phyloP scores from a whole-genome alignment of 2,329 filamentous ascomycete genomes.

The Pestalotiopsis fici region DNA sequence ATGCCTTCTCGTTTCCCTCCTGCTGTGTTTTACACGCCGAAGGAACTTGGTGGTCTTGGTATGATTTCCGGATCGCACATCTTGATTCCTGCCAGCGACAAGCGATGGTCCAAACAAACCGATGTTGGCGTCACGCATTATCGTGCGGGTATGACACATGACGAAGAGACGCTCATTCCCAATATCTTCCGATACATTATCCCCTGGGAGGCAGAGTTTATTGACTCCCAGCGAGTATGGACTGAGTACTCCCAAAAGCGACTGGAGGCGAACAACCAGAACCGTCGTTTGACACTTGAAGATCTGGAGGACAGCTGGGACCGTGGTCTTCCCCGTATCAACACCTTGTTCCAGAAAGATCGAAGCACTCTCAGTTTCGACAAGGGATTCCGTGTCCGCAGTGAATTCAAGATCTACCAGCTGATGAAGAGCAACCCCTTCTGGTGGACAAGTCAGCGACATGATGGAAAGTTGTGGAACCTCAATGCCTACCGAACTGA shows the following conservation, averaged over 20 bases:
- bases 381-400: constrained; percentile 93
- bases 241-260: constrained; percentile 99
- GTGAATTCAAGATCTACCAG: constrained; percentile 98
- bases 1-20: constrained; percentile 99
- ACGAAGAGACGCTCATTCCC: constrained; percentile 95
- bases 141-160: constrained; percentile 95
- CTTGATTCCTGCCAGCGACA: constrained; percentile 94
- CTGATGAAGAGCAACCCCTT: constrained; percentile 99
- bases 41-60: constrained; percentile 92
- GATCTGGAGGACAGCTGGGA: constrained; percentile 99
- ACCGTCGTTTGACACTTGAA: constrained; percentile 89
- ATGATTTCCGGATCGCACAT: constrained; percentile 99
- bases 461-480: constrained; percentile 98
- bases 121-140: constrained; percentile 97
- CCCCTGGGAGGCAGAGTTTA: constrained; percentile 98
- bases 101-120: constrained; percentile 97
- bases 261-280: constrained; percentile 95
- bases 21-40: constrained; percentile 97
- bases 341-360: constrained; percentile 98
- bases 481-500: constrained; percentile 94
- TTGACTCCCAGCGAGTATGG: constrained; percentile 98
- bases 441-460: constrained; percentile 98
- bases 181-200: constrained; percentile 99
- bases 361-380: constrained; percentile 96
- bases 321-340: constrained; percentile 94